Evolutionary conservation across 2,329 filamentous ascomycete species (phyloP).

Genomic region (Pseudocercospora musae): DNA sequence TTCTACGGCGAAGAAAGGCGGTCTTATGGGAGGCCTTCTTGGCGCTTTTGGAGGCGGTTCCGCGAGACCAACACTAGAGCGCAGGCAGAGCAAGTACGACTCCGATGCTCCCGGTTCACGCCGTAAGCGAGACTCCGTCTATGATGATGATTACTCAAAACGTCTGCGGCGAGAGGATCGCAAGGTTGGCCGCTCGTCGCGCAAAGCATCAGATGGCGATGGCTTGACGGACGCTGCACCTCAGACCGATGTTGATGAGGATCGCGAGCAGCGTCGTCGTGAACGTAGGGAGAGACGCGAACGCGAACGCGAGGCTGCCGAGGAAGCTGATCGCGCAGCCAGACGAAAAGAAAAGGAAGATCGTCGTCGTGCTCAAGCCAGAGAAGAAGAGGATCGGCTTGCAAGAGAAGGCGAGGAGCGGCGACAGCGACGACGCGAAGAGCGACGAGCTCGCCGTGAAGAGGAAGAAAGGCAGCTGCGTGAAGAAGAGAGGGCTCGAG

Average conservation of each 20-base stretch:
- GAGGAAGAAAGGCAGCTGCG: constrained; percentile 32
- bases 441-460: constrained; percentile 29
- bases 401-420: constrained; percentile 30
- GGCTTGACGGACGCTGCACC: constrained; percentile 27
- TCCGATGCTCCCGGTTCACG: constrained; percentile 33
- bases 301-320: constrained; percentile 39
- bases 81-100: constrained; percentile 35
- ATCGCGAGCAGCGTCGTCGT: constrained; percentile 33
- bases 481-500: constrained; percentile 29
- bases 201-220: constrained; percentile 32
- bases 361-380: constrained; percentile 25
- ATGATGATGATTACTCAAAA: constrained; percentile 35
- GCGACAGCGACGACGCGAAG: constrained; percentile 27
- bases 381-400: constrained; percentile 33
- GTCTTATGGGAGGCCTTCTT: constrained; percentile 57
- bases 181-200: constrained; percentile 32
- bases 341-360: constrained; percentile 29
- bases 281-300: constrained; percentile 36
- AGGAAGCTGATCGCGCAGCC: constrained; percentile 33
- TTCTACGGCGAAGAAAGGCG: constrained; percentile 56
- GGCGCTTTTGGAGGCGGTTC: constrained; percentile 36
- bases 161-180: constrained; percentile 38
- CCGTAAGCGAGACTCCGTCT: constrained; percentile 33
- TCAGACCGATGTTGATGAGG: constrained; percentile 30
- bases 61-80: constrained; percentile 29